A percentile compares a stretch with the other conserved stretches of the same genome.
Evolutionary conservation across 768 basidiomycete species (phyloP).

Genomic region (Naganishia onofrii): DNA sequence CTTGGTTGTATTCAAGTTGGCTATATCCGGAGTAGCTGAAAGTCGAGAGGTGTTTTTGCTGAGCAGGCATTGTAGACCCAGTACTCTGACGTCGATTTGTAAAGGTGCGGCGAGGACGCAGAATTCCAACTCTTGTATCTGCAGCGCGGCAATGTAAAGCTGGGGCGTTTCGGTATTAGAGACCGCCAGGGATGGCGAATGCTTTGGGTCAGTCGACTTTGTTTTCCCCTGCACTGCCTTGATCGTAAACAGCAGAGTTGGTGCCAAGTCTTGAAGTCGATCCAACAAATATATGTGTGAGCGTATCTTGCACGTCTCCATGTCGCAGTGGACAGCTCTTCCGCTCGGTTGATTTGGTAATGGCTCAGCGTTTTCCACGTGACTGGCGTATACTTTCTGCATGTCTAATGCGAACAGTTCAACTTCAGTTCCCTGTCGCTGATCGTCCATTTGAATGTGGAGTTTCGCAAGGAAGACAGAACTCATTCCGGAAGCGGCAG

Average conservation of each 20-base stretch:
- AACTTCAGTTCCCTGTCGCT: conserved; percentile 1
- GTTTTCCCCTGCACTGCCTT: neutral
- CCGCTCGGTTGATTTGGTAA: neutral
- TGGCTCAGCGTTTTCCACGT: neutral
- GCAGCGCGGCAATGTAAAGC: neutral
- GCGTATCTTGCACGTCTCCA: conserved; percentile 7
- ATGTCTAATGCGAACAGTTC: neutral
- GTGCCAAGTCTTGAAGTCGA: conserved; percentile 12
- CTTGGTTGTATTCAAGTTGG: conserved; percentile 11
- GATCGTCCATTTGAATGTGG: neutral
- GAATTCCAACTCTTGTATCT: conserved; percentile 6
- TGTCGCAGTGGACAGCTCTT: neutral
- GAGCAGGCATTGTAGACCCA: conserved; percentile 12
- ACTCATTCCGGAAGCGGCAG: neutral
- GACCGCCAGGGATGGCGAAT: too few species aligned
- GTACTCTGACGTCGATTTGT: neutral
- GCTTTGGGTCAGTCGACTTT: too few species aligned
- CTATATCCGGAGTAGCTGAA: conserved; percentile 8
- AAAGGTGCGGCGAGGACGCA: conserved; percentile 4
- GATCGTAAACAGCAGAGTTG: neutral
- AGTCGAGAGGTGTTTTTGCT: neutral
- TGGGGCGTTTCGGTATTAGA: neutral
- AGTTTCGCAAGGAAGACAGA: neutral
- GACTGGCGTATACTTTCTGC: neutral
- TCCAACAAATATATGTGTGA: conserved; percentile 12